Base-by-base conservation (phyloP, 768 basidiomycete species). In the Boletus sensibilis region DNA sequence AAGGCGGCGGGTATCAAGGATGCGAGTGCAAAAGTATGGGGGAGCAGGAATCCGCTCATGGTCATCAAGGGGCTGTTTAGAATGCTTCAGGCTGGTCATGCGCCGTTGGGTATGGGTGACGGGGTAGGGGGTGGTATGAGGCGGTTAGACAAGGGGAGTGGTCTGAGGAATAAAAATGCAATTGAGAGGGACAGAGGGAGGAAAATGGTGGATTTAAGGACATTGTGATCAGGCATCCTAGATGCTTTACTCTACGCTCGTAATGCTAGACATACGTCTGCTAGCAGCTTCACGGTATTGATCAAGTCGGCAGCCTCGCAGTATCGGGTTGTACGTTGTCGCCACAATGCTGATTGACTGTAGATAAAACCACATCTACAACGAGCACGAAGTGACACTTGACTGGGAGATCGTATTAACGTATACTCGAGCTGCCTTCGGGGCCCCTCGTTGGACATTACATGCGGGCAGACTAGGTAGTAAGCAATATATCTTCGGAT, bases 1-100 rank as follows among this genome's bases (percentile, higher is more conserved):
- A 90, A 92, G 62, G 94, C 94, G 0, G 95, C 94, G 1, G 97
- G 96, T 12, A 90, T 99, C 75, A 90, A 92, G 71, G 96, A 99
- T 74, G 81, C 91, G 41, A 94, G 91, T 62, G 96, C 92, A 31
- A 98, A 97, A 74, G 90, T 98, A 20, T 91, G 92, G 85, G 94
- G 96, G 16, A 94, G 91, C 66, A 78, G 90, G 61, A 98, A 96
- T 73, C 84, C 81, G 37, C 60, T 72, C 39, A 72, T 70, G 71
- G 92, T 96, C 40, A 84, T 95, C 77, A 96, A 97, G 75, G 85
- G 88, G 25, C 79, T 85, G 16, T 81, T 94, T 63, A 80, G 87
- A 69, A 80, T 97, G 77, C 75, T 99, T 47, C 92, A 94, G 57
- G 84, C 90, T 1, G 94, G 95, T 0, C 85, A 89, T 68, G 85